phyloP scores from a whole-genome alignment of 805 yeast genomes.

The Candida taoyuanica region DNA sequence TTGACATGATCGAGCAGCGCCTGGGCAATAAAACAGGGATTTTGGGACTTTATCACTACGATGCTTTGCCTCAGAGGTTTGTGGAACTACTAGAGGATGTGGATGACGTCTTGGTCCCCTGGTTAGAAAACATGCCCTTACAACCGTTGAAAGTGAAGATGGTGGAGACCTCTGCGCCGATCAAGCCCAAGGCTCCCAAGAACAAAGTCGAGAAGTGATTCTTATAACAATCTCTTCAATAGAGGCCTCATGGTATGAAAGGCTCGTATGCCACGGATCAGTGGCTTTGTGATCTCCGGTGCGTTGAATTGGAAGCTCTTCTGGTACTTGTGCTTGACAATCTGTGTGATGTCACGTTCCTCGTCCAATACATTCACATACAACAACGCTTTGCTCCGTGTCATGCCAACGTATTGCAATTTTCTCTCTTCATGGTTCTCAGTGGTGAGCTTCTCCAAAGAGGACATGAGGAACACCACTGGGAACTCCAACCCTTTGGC shows the following conservation, averaged over 20 bases:
- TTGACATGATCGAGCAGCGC: conserved; percentile 28
- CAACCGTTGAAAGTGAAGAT: conserved; percentile 37
- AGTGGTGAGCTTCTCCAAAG: conserved; percentile 1
- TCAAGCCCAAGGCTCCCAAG: conserved; percentile 18
- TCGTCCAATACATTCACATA: conserved; percentile 27
- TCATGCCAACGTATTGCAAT: conserved; percentile 58
- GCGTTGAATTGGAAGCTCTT: background rate
- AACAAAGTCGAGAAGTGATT: conserved; percentile 25
- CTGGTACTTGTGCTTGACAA: too few relatives aligned
- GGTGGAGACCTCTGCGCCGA: conserved; percentile 44
- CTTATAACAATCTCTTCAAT: too few relatives aligned
- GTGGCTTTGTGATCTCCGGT: background rate
- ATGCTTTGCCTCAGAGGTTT: conserved; percentile 21
- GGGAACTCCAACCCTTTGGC: conserved; percentile 76
- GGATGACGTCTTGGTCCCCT: conserved; percentile 39
- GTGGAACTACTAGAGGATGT: conserved; percentile 27
- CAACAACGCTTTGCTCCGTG: conserved; percentile 48
- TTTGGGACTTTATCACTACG: conserved; percentile 24
- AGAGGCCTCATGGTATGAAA: too few relatives aligned
- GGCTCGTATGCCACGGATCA: too few relatives aligned
- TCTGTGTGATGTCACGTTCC: too few relatives aligned
- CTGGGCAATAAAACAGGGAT: conserved; percentile 34
- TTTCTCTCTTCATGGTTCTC: conserved; percentile 32
- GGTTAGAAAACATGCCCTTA: conserved; percentile 38
- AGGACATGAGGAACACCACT: conserved; percentile 42